Evolutionary conservation across 441 rosid species (phyloP).

Genomic region (Adansonia madagascariensis): DNA sequence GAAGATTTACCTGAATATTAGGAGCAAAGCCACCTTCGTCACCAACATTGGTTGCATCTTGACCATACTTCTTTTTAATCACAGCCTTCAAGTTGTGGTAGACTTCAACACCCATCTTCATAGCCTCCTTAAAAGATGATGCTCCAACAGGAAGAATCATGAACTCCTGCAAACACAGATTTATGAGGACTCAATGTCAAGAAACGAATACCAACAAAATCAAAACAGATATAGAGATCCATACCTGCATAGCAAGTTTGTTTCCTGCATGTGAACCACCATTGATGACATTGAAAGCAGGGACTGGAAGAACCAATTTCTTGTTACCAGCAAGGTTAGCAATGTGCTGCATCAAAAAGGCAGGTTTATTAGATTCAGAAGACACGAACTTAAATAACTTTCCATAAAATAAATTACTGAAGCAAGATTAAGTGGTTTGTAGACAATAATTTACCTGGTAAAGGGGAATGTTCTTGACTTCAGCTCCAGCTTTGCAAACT

Average conservation of each 20-base stretch:
- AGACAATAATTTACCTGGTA: slow-evolving; percentile 59
- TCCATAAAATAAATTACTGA: not conserved
- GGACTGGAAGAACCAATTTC: slow-evolving; percentile 85
- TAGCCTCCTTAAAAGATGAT: slow-evolving; percentile 80
- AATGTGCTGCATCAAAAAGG: slow-evolving; percentile 66
- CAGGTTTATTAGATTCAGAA: slow-evolving; percentile 17
- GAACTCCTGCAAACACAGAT: slow-evolving; percentile 61
- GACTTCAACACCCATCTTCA: slow-evolving; percentile 96
- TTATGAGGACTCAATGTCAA: slow-evolving; percentile 3
- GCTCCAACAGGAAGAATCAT: slow-evolving; percentile 94
- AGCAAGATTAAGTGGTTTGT: not conserved
- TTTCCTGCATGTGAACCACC: slow-evolving; percentile 99
- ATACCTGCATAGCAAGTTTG: slow-evolving; percentile 93
- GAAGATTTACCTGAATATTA: slow-evolving; percentile 70
- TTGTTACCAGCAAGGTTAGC: slow-evolving; percentile 86
- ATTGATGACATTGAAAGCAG: slow-evolving; percentile 94
- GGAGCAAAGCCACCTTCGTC: slow-evolving; percentile 99
- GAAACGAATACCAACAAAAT: not conserved
- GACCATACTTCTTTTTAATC: slow-evolving; percentile 93
- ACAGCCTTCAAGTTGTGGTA: slow-evolving; percentile 92
- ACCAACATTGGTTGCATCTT: slow-evolving; percentile 95
- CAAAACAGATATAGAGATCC: slow-evolving; percentile 19
- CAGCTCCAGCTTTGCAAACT: slow-evolving; percentile 94
- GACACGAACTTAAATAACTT: not conserved
- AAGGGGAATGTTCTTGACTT: slow-evolving; percentile 73